These are phyloP conservation scores for Cryptococcus sp. DNA, from an alignment of 1,284 basidiomycete species.

Conservation along the genomic window DNA sequence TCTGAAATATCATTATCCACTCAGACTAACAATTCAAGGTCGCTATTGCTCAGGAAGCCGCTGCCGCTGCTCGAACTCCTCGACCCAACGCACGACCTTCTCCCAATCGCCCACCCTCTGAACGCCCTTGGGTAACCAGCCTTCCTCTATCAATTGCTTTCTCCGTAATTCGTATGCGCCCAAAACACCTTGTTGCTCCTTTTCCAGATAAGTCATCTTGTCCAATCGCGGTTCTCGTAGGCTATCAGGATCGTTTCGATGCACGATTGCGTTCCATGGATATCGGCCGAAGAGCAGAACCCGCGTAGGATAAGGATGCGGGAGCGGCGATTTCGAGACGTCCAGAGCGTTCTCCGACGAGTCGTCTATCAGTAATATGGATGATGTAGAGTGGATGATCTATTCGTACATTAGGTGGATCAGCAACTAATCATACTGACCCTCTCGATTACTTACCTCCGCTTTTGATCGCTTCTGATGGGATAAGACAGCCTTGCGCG, in stretches of 20 bases:
- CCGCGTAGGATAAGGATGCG: constrained; percentile 49
- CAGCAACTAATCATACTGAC: too few relatives aligned
- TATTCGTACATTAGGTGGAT: constrained; percentile 30
- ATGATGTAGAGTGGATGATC: constrained; percentile 66
- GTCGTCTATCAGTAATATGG: constrained; percentile 72
- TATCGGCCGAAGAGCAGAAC: constrained; percentile 77
- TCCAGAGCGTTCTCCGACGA: constrained; percentile 72
- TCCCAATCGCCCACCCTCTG: constrained; percentile 46
- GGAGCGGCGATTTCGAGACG: constrained; percentile 52
- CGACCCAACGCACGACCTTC: constrained; percentile 50
- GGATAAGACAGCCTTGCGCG: constrained; percentile 56
- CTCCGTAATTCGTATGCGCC: constrained; percentile 44
- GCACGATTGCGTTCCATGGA: constrained; percentile 66
- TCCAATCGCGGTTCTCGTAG: constrained; percentile 37
- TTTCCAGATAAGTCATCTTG: constrained; percentile 63
- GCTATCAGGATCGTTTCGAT: constrained; percentile 9
- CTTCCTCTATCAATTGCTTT: constrained; percentile 28
- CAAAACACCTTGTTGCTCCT: constrained; percentile 50
- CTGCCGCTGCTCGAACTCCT: constrained; percentile 22
- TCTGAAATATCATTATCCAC: too few relatives aligned
- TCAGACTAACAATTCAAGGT: too few relatives aligned
- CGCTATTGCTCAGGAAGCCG: too few relatives aligned
- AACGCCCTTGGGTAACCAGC: constrained; percentile 49
- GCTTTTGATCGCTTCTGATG: constrained; percentile 67
- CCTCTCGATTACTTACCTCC: constrained; percentile 56